Conservation (phyloP, 2,329 filamentous ascomycete species). For the Immersiporthe knoxdaviesiana region DNA sequence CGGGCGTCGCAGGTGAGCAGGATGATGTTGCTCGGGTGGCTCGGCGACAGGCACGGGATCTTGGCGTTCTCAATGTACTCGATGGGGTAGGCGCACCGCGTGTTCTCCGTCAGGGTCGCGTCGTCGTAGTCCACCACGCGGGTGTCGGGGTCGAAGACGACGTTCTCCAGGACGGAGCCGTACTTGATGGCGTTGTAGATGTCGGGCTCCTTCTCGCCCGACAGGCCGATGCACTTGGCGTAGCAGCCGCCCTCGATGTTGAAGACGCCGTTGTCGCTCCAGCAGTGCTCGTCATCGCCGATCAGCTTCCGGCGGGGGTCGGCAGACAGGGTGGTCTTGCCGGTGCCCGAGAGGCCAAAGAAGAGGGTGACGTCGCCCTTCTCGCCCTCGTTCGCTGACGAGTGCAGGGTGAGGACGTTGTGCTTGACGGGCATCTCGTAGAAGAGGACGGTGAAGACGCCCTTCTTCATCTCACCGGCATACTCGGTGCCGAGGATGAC, state of each 20-base stretch:
- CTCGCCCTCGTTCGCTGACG: slow-evolving; percentile 95
- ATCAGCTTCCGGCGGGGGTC: slow-evolving; percentile 96
- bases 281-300: slow-evolving; percentile 99
- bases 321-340: slow-evolving; percentile 97
- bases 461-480: slow-evolving; percentile 97
- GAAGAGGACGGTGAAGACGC: slow-evolving; percentile 98
- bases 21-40: slow-evolving; percentile 96
- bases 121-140: slow-evolving; percentile 96
- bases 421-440: slow-evolving; percentile 99
- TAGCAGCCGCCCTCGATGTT: slow-evolving; percentile 99
- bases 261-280: slow-evolving; percentile 95
- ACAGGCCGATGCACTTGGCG: slow-evolving; percentile 97
- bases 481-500: slow-evolving; percentile 99
- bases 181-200: slow-evolving; percentile 96
- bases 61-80: slow-evolving; percentile 99
- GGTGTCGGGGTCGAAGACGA: slow-evolving; percentile 91
- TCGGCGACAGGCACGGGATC: slow-evolving; percentile 87
- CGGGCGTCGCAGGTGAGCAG: slow-evolving; percentile 97
- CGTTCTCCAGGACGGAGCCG: slow-evolving; percentile 97
- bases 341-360: slow-evolving; percentile 97
- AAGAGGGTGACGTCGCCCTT: slow-evolving; percentile 96
- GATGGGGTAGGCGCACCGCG: slow-evolving; percentile 96
- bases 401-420: slow-evolving; percentile 97
- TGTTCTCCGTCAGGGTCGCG: slow-evolving; percentile 94
- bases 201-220: slow-evolving; percentile 98